Evolutionary conservation across 805 yeast species (phyloP).

Genomic region (Candida anglica): DNA sequence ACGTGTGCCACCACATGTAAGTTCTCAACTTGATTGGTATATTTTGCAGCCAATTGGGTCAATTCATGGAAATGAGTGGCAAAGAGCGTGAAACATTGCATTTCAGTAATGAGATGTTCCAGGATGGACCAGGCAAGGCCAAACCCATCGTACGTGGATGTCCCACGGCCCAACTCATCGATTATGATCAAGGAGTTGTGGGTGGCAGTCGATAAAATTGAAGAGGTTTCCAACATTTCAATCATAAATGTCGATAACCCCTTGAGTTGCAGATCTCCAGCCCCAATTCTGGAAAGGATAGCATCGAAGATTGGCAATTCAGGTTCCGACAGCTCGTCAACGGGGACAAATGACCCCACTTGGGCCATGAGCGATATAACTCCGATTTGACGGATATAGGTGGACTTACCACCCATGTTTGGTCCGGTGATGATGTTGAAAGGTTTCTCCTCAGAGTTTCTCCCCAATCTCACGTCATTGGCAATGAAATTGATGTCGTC

Average conservation of each 20-base stretch:
- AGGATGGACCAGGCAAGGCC: constrained; percentile 97
- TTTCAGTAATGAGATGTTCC: constrained; percentile 69
- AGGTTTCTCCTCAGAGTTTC: constrained; percentile 44
- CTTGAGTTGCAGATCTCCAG: constrained; percentile 95
- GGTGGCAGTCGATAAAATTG: constrained; percentile 78
- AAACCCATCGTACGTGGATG: constrained; percentile 88
- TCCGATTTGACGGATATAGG: constrained; percentile 87
- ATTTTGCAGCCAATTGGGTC: constrained; percentile 67
- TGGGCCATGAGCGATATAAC: constrained; percentile 85
- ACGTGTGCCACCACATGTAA: constrained; percentile 93
- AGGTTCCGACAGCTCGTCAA: constrained; percentile 45
- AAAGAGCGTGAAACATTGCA: constrained; percentile 78
- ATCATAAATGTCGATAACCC: constrained; percentile 92
- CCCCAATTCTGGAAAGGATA: constrained; percentile 95
- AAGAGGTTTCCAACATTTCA: constrained; percentile 92
- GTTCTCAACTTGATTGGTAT: constrained; percentile 61
- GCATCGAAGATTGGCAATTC: constrained; percentile 86
- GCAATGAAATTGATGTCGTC: constrained; percentile 89
- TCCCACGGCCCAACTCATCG: constrained; percentile 95
- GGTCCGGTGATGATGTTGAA: constrained; percentile 92
- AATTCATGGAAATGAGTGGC: constrained; percentile 98
- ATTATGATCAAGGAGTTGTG: constrained; percentile 76
- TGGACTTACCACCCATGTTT: constrained; percentile 96
- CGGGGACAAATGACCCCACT: constrained; percentile 87
- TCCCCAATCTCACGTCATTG: constrained; percentile 72